Conservation (phyloP, 306 rosid genomes). For the Vigna reflexopilosa region DNA sequence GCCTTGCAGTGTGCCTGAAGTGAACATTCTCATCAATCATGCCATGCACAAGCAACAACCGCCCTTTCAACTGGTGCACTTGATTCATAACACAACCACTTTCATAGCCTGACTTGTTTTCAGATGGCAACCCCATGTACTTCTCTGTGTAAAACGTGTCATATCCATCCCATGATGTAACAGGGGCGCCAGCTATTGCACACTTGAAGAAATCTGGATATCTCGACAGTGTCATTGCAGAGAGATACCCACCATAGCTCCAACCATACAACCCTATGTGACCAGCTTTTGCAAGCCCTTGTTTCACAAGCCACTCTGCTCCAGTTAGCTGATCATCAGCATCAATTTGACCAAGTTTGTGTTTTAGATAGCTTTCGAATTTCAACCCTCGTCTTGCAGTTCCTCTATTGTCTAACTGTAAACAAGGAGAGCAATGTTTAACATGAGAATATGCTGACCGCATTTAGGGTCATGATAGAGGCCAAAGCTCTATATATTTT, state of each 20-base stretch:
- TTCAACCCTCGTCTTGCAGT: conserved; percentile 86
- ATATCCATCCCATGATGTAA: conserved; percentile 95
- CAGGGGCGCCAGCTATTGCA: conserved; percentile 89
- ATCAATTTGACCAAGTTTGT: conserved; percentile 73
- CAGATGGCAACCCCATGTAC: conserved; percentile 89
- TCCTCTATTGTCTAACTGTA: conserved; percentile 95
- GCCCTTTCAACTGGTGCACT: conserved; percentile 74
- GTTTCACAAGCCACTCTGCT: conserved; percentile 86
- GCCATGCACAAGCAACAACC: conserved; percentile 85
- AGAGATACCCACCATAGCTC: conserved; percentile 97
- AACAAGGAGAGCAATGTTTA: conserved; percentile 34
- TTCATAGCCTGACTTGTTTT: conserved; percentile 59
- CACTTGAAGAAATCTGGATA: conserved; percentile 78
- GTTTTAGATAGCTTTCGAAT: conserved; percentile 75
- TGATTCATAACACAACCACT: conserved; percentile 76
- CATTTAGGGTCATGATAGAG: conserved; percentile 11
- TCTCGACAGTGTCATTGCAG: conserved; percentile 81
- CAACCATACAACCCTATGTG: conserved; percentile 93
- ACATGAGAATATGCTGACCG: conserved; percentile 24
- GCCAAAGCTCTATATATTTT: not conserved
- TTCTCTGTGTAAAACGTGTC: conserved; percentile 97
- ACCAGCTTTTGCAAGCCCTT: conserved; percentile 77
- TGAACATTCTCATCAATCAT: conserved; percentile 99
- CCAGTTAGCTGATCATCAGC: conserved; percentile 91
- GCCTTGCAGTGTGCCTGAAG: conserved; percentile 96